Conservation (phyloP, 2,329 filamentous ascomycete species). For the Cytospora mali region DNA sequence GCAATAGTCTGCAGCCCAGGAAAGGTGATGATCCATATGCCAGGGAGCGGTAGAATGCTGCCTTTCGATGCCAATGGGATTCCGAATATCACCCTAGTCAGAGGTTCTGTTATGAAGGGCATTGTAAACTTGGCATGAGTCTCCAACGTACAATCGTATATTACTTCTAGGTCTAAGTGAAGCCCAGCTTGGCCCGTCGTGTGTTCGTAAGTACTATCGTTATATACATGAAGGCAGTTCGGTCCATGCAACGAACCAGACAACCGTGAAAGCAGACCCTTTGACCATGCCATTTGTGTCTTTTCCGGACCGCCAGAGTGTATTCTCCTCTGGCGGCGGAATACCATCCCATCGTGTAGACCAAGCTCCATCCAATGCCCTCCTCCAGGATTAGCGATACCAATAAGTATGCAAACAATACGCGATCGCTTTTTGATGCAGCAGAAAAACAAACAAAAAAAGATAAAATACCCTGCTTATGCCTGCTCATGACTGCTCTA, state of each 20-base stretch:
- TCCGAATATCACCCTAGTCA: too few relatives aligned
- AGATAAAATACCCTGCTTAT: not conserved
- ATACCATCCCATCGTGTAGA: not conserved
- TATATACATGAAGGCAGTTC: constrained; percentile 15
- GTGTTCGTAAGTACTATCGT: constrained; percentile 5
- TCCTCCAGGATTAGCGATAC: constrained; percentile 1
- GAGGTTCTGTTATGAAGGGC: too few relatives aligned
- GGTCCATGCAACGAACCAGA: not conserved
- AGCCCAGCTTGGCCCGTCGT: not conserved
- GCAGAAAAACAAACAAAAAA: not conserved
- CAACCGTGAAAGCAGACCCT: not conserved
- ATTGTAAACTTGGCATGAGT: too few relatives aligned
- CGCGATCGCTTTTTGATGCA: not conserved
- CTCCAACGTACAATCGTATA: too few relatives aligned
- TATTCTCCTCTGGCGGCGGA: not conserved
- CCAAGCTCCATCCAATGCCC: constrained; percentile 4
- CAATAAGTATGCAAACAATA: constrained; percentile 5
- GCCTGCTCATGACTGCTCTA: too few relatives aligned
- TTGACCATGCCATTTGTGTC: not conserved
- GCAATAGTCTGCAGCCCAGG: too few relatives aligned
- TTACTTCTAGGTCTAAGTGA: not conserved
- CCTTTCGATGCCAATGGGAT: too few relatives aligned
- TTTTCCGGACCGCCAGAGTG: not conserved
- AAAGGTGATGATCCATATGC: too few relatives aligned
- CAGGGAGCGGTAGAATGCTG: too few relatives aligned